Evolutionary conservation across 106 monocot species (phyloP), one percentile per base, ranked within the genome.

Genomic region (Dendrobium catenatum): DNA sequence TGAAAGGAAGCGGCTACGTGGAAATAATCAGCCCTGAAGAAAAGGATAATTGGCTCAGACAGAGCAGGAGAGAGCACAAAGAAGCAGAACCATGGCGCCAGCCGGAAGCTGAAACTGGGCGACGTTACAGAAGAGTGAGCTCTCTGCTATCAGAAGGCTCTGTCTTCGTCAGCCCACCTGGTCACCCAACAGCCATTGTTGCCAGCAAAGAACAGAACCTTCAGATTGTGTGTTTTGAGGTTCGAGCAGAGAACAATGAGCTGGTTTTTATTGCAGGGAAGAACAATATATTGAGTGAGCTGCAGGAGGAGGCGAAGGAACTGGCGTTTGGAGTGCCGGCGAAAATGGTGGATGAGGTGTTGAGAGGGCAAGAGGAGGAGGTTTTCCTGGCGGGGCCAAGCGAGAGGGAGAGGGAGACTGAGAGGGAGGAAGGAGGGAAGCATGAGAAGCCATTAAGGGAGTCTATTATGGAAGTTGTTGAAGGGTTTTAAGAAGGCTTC

Each of bases 241-340:
- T 87, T 48, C 74, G 47, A 6, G 90, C 90, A 4, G 76, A 81
- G 58, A 77, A 81, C 81, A 92, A 90, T 83, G 29, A 82, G 80
- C 83, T 33, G 76, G 10, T 82, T 55, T 92, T 86, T 86, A 68
- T 95, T 20, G 87, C 91, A 1, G 91, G 87, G 80, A 77, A 80
- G 79, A 86, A 92, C 67, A 93, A 88, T 77, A 40, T 89, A 2
- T 55, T 87, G 76, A 86, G 77, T n/a, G 70, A 86, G 72, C 82
- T 95, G 87, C 90, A 90, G 74, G 78, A 43, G 47, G 88, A 68
- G 79, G 92, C 90, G 0, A 92, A 95, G 83, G 90, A 86, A 88
- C 79, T 95, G 22, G 81, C 86, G 13, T 95, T 95, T 58, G 83
- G 80, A 20, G 58, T 59, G 37, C 72, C 85, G 26, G 83, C 83